Evolutionary conservation across 2,329 filamentous ascomycete species (phyloP).

Genomic region (Aspergillus alliaceus): DNA sequence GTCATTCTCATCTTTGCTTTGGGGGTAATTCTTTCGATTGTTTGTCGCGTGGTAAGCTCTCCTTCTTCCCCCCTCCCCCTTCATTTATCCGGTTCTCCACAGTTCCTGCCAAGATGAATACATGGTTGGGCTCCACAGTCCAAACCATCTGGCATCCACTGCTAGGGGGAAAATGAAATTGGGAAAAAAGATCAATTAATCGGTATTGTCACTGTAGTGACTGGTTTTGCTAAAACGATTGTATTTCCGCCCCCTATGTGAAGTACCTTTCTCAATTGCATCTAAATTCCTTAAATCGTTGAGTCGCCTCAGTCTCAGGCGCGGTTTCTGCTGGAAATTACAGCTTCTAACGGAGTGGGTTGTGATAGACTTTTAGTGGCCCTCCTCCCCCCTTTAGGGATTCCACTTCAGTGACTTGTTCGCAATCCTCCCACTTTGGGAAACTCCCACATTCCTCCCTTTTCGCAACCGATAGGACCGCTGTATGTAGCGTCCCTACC

Average conservation of each 20-base stretch:
- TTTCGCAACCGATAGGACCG: slow-evolving; percentile 10
- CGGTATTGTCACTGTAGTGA: neutral
- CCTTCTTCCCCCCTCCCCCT: slow-evolving; percentile 12
- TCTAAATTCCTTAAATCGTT: neutral
- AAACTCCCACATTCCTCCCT: slow-evolving; percentile 25
- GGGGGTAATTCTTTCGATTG: neutral
- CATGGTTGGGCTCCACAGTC: slow-evolving; percentile 28
- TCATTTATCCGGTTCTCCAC: slow-evolving; percentile 25
- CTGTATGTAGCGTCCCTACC: slow-evolving; percentile 29
- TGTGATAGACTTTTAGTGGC: slow-evolving; percentile 13
- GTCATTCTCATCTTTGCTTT: neutral
- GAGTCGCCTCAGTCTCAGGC: neutral
- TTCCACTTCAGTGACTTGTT: neutral
- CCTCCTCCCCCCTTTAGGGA: slow-evolving; percentile 9
- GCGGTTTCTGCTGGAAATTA: neutral
- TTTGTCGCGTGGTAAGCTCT: slow-evolving; percentile 12
- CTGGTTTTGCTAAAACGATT: neutral
- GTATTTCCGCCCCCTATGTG: neutral
- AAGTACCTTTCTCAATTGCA: neutral
- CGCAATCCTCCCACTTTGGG: slow-evolving; percentile 9
- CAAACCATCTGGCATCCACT: slow-evolving; percentile 21
- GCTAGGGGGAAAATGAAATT: slow-evolving; percentile 24
- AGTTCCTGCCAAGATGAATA: slow-evolving; percentile 28
- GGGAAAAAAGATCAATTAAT: slow-evolving; percentile 1
- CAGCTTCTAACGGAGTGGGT: slow-evolving; percentile 3